Base-by-base conservation (phyloP, 2,329 filamentous ascomycete species). In the Neopestalotiopsis sp. region DNA sequence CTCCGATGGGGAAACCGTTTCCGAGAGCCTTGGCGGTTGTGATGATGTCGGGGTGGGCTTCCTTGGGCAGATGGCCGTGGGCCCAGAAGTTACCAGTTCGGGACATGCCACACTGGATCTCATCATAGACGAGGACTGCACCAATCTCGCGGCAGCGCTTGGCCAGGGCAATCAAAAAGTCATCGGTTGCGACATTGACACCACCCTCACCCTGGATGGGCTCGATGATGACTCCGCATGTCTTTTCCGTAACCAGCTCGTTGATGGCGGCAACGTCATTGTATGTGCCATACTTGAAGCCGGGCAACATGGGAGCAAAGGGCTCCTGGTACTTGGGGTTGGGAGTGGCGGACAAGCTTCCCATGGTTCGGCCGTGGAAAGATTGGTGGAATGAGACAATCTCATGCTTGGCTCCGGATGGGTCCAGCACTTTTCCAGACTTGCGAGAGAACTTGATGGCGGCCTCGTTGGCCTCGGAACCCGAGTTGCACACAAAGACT, bases 241-340 rank as follows among this genome's bases (percentile, higher is more conserved):
- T 98, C 73, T 91, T 89, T 24, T 94, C 90, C 0, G 92, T 97
- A 38, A 99, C 90, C 20, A 97, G 84, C 1, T 87, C 86, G 20
- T 91, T 83, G 66, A 99, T 88, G 17, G 85, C 90, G 2, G 84
- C 86, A 13, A 95, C 83, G 77, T 98, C 92, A 78, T 99, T 98
- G 84, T 91, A 97, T 7, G 84, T 91, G 66, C 94, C 95, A 77
- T 96, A 94, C 77, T 85, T 90, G 84, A 97, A 98, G 2, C 96
- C 96, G 0, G 96, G 95, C 1, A 99, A 84, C 95, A 99, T 98
- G 49, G 96, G 96, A 14, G 93, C 86, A 78, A 99, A 99, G 0
- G 96, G 96, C 74, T 91, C 89, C 83, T 99, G 96, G 82, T 99
- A 99, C 81, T 99, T 99, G 20, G 94, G 94, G 83, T 98, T 99